Base-by-base conservation (phyloP, 805 yeast species). In the Yarrowia yakushimensis region DNA sequence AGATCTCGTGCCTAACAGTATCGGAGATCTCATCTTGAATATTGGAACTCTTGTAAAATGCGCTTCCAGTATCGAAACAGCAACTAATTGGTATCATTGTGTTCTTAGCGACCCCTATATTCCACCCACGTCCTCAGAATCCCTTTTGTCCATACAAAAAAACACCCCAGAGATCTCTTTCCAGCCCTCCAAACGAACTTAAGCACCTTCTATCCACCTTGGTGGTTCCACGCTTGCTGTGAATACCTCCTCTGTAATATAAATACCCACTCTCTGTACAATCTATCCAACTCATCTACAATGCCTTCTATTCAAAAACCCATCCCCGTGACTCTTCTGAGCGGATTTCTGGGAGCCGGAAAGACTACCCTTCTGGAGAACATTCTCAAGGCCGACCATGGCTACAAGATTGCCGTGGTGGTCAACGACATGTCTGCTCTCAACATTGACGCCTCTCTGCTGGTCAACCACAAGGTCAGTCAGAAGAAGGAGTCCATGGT, bases 281-380 rank as follows among this genome's bases (percentile, higher is more conserved):
- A 5, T 5, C 6, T 13, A n/a, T n/a, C n/a, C 17, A 10, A 15
- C 7, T 42, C 31, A n/a, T 15, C 5, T 4, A 10, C 36, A 27
- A 55, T 55, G 61, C 61, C 61, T 20, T 27, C 61, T 8, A 30
- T 55, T 15, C 28, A 41, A 11, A 67, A 67, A 62, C 77, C 81
- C 15, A 74, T 79, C 52, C 81, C 81, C 20, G 76, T 79, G 12
- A 78, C 82, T 1, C 70, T 79, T n/a, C 69, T 79, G 28, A 78
- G 81, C 5, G 82, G 82, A 1, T 79, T 79, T 63, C 67, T 79
- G 20, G 82, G 82, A 4, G 70, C 79, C 13, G 82, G 82, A 1
- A 79, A 79, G 66, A 79, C 82, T 11, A 79, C 82, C 2, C 68
- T 79, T 8, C 69, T 79, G n/a, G 79, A 79, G 64, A 71, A 74